Base-by-base conservation (phyloP, 208 protist species). In the Kentomonas sorsogonicus region DNA sequence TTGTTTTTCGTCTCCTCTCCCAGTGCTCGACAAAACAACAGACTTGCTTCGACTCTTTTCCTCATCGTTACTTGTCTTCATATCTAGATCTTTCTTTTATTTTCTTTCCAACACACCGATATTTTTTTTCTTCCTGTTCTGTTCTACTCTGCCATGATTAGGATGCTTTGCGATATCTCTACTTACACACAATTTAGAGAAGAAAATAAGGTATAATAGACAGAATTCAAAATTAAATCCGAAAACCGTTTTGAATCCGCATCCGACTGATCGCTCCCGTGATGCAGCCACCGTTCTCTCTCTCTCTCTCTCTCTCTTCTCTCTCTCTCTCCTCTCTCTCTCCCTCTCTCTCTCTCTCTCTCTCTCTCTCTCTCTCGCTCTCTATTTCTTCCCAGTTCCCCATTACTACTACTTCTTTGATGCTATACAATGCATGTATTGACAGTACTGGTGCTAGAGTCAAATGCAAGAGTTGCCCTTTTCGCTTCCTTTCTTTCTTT, bases 401-500 rank as follows among this genome's bases (percentile, higher is more conserved):
- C 30, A 36, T 23, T 27, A 54, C 13, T 63, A 39, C n/a, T 27
- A 31, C 16, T 41, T 29, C 34, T 55, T 53, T 43, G 36, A 41
- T 53, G 52, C 13, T 38, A 48, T 16, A 31, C 25, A 34, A 33
- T 40, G 9, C 5, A 6, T 26, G 7, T n/a, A n/a, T n/a, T n/a
- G n/a, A n/a, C n/a, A n/a, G n/a, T 26, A 34, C 9, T 3, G 7
- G 13, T 29, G 18, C 34, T 13, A 41, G 51, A 54, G 34, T 51
- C 51, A 58, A 30, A 58, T 40, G 11, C 44, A 45, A 16, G 58
- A 54, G 39, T 25, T 46, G 64, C 33, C 27, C 33, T 60, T 20
- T 53, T 39, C 39, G 55, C 20, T 58, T 36, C 34, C 34, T 7
- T 38, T 52, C 48, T 71, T 56, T 56, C 56, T 60, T 51, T 7